Evolutionary conservation across 2,329 filamentous ascomycete species (phyloP).

Genomic region (Fusarium kyushuense): DNA sequence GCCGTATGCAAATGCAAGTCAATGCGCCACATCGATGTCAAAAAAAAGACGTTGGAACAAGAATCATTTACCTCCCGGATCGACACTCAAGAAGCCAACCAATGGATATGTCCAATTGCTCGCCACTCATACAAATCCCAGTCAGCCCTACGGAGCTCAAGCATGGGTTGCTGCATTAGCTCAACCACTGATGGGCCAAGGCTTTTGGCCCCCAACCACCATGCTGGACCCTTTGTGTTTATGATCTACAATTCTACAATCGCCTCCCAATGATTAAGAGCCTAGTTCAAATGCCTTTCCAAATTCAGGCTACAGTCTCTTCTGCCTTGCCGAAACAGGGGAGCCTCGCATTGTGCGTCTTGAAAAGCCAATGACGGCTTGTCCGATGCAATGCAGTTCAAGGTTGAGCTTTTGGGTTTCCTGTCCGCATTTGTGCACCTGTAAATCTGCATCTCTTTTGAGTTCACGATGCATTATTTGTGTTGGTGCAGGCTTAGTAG

Average conservation of each 20-base stretch:
- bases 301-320: conserved; percentile 43
- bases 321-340: conserved; percentile 42
- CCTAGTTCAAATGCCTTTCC: conserved; percentile 38
- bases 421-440: conserved; percentile 4
- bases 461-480: conserved; percentile 22
- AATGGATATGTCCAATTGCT: conserved; percentile 25
- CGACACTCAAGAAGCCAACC: conserved; percentile 8
- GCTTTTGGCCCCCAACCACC: conserved; percentile 43
- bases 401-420: neutral
- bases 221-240: conserved; percentile 30
- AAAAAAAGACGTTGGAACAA: conserved; percentile 16
- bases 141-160: conserved; percentile 46
- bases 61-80: conserved; percentile 13
- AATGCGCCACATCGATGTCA: conserved; percentile 14
- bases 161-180: conserved; percentile 43
- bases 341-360: conserved; percentile 41
- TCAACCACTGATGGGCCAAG: conserved; percentile 42
- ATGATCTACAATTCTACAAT: conserved; percentile 38
- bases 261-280: conserved; percentile 34
- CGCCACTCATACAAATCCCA: conserved; percentile 32
- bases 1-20: conserved; percentile 17
- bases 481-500: conserved; percentile 3
- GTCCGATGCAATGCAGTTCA: conserved; percentile 19
- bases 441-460: conserved; percentile 7
- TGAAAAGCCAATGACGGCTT: conserved; percentile 36